phyloP scores from a whole-genome alignment of 768 basidiomycete species.

The Auriscalpium orientale region DNA sequence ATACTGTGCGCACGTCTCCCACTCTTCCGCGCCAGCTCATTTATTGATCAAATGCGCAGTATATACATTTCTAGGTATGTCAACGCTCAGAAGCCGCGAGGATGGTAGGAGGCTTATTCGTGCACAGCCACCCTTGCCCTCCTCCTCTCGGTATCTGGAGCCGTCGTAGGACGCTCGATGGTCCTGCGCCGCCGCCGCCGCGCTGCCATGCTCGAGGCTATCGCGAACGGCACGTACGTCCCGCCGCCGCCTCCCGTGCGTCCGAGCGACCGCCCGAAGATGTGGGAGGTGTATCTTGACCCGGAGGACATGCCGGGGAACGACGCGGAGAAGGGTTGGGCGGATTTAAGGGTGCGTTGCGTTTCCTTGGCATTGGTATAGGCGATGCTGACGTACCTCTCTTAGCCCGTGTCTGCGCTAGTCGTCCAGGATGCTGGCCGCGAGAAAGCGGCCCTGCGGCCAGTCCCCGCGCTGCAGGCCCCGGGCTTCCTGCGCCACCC shows the following conservation, averaged over 20 bases:
- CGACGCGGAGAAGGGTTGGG: slow-evolving; percentile 6
- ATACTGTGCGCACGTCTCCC: neutral
- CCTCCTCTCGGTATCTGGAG: neutral
- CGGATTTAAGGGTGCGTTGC: neutral
- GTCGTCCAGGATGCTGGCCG: neutral
- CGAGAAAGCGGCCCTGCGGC: too few relatives aligned
- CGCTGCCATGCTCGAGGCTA: neutral
- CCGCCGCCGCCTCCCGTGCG: neutral
- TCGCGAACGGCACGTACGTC: neutral
- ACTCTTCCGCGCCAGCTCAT: neutral
- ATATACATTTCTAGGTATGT: neutral
- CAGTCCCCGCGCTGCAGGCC: too few relatives aligned
- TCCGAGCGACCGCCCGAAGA: neutral
- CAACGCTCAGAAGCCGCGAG: too few relatives aligned
- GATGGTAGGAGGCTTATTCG: neutral
- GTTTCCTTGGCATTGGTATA: neutral
- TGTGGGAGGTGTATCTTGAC: slow-evolving; percentile 4
- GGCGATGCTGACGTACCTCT: neutral
- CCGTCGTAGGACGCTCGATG: slow-evolving; percentile 3
- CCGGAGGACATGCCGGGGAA: neutral
- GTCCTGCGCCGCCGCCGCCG: slow-evolving; percentile 4
- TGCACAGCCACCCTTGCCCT: neutral
- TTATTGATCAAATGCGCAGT: neutral
- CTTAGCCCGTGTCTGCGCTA: neutral
- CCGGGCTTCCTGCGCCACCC: too few relatives aligned